Percentiles rank a stretch among this genome's conserved stretches.
phyloP scores from a whole-genome alignment of 306 rosid genomes.

The Heteromeles arbutifolia region DNA sequence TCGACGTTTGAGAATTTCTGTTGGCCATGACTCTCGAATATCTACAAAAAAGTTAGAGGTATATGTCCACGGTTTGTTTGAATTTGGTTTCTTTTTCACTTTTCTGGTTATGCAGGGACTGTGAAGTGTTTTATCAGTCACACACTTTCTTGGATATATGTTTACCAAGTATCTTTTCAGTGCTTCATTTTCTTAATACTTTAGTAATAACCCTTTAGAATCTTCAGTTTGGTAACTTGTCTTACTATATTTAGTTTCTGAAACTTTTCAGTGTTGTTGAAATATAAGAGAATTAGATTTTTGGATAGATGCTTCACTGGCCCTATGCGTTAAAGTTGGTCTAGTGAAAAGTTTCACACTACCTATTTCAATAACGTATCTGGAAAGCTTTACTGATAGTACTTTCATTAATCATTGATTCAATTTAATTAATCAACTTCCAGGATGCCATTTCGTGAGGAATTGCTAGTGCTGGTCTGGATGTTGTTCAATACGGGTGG shows the following conservation, averaged over 20 bases:
- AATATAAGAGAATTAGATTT: not conserved
- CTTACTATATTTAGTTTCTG: not conserved
- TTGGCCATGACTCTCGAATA: constrained; percentile 90
- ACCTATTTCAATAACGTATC: not conserved
- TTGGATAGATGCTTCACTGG: not conserved
- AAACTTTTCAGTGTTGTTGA: not conserved
- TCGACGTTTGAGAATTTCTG: constrained; percentile 55
- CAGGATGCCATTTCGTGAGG: constrained; percentile 91
- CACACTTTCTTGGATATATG: not conserved
- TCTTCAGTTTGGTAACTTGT: not conserved
- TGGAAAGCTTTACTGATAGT: not conserved
- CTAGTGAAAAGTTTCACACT: not conserved
- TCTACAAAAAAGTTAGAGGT: constrained; percentile 80
- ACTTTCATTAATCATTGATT: constrained; percentile 19
- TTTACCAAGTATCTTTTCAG: not conserved
- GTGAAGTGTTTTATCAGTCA: not conserved
- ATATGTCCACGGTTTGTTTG: constrained; percentile 10
- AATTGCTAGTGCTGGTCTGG: constrained; percentile 64
- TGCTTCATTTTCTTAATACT: not conserved
- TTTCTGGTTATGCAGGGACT: not conserved
- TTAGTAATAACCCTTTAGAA: not conserved
- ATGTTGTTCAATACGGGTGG: constrained; percentile 90
- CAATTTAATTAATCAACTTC: constrained; percentile 25
- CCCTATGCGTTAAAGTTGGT: not conserved
- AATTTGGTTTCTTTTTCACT: not conserved